These are phyloP conservation scores for Acidiella bohemica DNA, from an alignment of 495 filamentous ascomycete genomes.

Conservation along the genomic window DNA sequence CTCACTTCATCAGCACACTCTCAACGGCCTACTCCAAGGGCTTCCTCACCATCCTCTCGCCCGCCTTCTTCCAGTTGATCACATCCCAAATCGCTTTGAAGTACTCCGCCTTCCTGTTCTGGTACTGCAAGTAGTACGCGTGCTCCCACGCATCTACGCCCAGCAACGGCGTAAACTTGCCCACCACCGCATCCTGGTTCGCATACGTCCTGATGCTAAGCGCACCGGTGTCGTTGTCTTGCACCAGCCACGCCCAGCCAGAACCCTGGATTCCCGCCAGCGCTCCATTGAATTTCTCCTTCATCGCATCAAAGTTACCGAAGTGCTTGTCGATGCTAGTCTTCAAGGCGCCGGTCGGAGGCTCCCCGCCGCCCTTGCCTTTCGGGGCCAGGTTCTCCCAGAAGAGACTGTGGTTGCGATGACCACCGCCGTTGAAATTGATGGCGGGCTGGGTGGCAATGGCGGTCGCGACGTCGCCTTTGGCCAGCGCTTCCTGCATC, in stretches of 20 bases:
- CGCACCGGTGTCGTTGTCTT: conserved; percentile 62
- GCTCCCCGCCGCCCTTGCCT: conserved; percentile 58
- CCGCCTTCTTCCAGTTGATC: conserved; percentile 92
- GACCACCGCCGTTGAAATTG: conserved; percentile 91
- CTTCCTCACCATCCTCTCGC: conserved; percentile 79
- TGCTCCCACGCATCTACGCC: conserved; percentile 98
- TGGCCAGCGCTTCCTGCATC: conserved; percentile 43
- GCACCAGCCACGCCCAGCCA: conserved; percentile 90
- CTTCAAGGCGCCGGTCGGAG: conserved; percentile 49
- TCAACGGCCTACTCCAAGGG: no score
- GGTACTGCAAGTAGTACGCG: conserved; percentile 81
- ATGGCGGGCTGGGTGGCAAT: conserved; percentile 74
- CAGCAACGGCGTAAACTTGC: conserved; percentile 70
- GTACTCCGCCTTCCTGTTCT: conserved; percentile 98
- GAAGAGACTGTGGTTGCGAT: conserved; percentile 86
- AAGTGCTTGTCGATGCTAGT: conserved; percentile 66
- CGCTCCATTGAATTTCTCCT: conserved; percentile 63
- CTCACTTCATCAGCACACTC: no score
- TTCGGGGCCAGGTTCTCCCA: conserved; percentile 86
- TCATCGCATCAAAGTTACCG: conserved; percentile 57
- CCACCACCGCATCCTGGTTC: conserved; percentile 90
- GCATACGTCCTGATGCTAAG: conserved; percentile 68
- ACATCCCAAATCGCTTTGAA: conserved; percentile 95
- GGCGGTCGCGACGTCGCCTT: conserved; percentile 49
- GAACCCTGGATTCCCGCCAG: conserved; percentile 84